Percentiles rank a stretch among this genome's conserved stretches.
Conservation (phyloP, 2,329 filamentous ascomycete species). For the Cordyceps pruinosa region DNA sequence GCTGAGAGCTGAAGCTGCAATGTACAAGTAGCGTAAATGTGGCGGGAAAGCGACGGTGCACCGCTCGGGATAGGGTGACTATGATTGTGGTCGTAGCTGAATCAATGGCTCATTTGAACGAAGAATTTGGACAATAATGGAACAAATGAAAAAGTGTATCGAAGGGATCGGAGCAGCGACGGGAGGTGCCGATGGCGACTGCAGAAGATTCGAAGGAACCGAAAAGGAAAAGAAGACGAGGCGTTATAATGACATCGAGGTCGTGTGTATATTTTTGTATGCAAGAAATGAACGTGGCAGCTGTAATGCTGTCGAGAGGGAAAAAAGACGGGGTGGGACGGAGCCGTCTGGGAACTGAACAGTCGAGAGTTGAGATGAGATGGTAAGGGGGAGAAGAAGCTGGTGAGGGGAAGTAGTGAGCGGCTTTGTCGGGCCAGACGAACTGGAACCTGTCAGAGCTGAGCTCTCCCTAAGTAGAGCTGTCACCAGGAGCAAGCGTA, state of each 20-base stretch:
- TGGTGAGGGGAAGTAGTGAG: constrained; percentile 4
- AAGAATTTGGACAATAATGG: constrained; percentile 20
- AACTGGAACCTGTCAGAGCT: constrained; percentile 14
- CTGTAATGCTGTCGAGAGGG: constrained; percentile 13
- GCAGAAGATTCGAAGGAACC: constrained; percentile 23
- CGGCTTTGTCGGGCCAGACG: constrained; percentile 13
- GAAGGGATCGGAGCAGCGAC: constrained; percentile 25
- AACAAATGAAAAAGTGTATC: constrained; percentile 31
- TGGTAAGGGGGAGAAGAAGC: background rate
- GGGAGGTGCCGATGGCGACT: constrained; percentile 24
- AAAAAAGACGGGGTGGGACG: constrained; percentile 22
- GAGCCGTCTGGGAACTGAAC: constrained; percentile 21
- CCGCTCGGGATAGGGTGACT: constrained; percentile 17
- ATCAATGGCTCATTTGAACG: constrained; percentile 38
- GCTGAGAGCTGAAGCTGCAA: constrained; percentile 19
- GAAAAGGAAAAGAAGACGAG: constrained; percentile 27
- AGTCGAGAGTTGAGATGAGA: constrained; percentile 4
- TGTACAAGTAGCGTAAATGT: constrained; percentile 27
- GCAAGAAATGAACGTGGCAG: constrained; percentile 20
- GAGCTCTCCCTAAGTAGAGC: constrained; percentile 7
- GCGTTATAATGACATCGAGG: constrained; percentile 41
- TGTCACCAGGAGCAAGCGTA: constrained; percentile 4
- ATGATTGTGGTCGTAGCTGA: constrained; percentile 25
- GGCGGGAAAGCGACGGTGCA: constrained; percentile 19
- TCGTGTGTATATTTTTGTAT: constrained; percentile 15